These are phyloP conservation scores for Apiotrichum montevideense DNA, from an alignment of 1,284 basidiomycete genomes.

Conservation along the genomic window DNA sequence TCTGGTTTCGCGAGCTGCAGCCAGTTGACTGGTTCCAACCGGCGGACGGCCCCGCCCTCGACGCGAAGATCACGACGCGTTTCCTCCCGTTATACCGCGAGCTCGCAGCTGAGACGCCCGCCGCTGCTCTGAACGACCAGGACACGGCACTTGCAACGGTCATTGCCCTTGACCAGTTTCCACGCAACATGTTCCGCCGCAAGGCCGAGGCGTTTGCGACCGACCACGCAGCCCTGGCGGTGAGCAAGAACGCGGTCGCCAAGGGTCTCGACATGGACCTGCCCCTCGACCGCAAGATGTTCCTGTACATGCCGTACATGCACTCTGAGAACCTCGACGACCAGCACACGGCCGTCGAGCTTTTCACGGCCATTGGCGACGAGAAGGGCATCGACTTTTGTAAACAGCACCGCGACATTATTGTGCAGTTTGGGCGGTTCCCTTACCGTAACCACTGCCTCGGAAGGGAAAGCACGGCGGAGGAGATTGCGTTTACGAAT, in stretches of 20 bases:
- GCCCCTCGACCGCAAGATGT: neutral
- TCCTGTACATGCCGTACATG: constrained; percentile 10
- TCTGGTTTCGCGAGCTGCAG: neutral
- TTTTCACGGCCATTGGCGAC: neutral
- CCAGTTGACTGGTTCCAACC: neutral
- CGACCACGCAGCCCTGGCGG: constrained; percentile 3
- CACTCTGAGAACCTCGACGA: constrained; percentile 8
- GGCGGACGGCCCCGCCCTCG: neutral
- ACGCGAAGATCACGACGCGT: neutral
- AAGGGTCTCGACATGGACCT: constrained; percentile 2
- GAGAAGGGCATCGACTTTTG: neutral
- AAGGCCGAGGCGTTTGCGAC: constrained; percentile 5
- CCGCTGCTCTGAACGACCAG: neutral
- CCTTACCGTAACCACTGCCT: constrained; percentile 8
- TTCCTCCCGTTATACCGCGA: neutral
- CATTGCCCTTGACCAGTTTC: constrained; percentile 7
- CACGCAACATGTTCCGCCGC: constrained; percentile 11
- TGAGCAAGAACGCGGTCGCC: constrained; percentile 5
- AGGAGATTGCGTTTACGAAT: constrained; percentile 2
- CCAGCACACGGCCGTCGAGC: constrained; percentile 4
- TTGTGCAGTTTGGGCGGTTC: constrained; percentile 6
- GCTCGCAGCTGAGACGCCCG: neutral
- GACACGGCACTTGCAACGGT: constrained; percentile 2
- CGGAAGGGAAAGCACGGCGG: constrained; percentile 1
- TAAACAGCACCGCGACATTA: constrained; percentile 4